Base-by-base conservation (phyloP, 495 filamentous ascomycete genomes). In the Penicillium paradoxum region DNA sequence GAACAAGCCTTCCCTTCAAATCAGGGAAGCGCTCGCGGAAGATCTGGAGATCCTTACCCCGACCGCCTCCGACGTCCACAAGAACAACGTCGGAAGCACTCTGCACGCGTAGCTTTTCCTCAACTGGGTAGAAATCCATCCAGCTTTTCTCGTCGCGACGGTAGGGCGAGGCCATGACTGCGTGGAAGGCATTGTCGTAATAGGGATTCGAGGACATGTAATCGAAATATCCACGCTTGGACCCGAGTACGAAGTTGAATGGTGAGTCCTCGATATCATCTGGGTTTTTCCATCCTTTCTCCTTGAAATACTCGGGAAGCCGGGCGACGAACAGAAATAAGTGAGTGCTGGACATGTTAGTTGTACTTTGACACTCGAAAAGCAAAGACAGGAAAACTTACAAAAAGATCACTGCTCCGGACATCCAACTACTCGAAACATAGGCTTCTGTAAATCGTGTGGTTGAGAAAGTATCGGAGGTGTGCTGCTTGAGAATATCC, bases 11-110 rank as follows among this genome's bases (percentile, higher is more conserved):
- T 4, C 47, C 54, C 6, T 47, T 45, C 45, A 83, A 67, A 39
- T 74, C 64, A 39, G 65, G 60, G 49, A 75, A 83, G 19, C 30
- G 38, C 32, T 64, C 51, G 14, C 78, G 79, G 29, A 85, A 59
- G 8, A 72, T 74, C 19, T 71, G 63, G 30, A 68, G 69, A 17
- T 80, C 76, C 51, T 81, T 79, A 0, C 82, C 81, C 46, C 78
- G 69, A 10, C 68, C 68, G 5, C 82, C 81, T 21, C 82, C 82
- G 1, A 85, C 49, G 56, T 84, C 80, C 24, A 83, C 77, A 24
- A 82, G 52, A 7, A 60, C 43, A 10, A 54, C 27, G 34, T 63
- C 51, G 18, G 39, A 11, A 3, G 33, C 33, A 8, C 30, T 32
- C 11, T 29, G 14, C 9, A 41, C 41, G 15, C 55, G 34, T 10